Evolutionary conservation across 2,329 filamentous ascomycete species (phyloP).

Genomic region (Cadophora sp.): DNA sequence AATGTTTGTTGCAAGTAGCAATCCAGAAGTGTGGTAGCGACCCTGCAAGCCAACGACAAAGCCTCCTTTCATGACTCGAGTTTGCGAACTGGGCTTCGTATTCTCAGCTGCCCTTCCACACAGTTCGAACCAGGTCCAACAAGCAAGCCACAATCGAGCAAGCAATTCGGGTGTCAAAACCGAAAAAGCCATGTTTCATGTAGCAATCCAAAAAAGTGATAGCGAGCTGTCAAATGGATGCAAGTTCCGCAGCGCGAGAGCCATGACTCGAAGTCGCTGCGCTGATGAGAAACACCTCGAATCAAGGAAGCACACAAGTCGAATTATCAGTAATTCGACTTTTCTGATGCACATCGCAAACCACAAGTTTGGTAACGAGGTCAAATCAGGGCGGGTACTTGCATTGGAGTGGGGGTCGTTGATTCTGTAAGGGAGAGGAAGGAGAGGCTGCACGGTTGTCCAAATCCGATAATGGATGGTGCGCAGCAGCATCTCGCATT

Average conservation of each 20-base stretch:
- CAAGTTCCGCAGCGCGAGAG: neutral
- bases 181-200: constrained; percentile 25
- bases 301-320: neutral
- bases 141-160: neutral
- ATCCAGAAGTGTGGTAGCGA: constrained; percentile 11
- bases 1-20: constrained; percentile 11
- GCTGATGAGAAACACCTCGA: constrained; percentile 3
- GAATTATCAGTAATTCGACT: neutral
- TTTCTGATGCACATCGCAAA: constrained; percentile 12
- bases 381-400: neutral
- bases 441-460: constrained; percentile 3
- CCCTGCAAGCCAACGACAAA: neutral
- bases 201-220: constrained; percentile 28
- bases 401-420: constrained; percentile 6
- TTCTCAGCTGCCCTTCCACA: neutral
- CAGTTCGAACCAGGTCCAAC: neutral
- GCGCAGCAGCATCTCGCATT: neutral
- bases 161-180: neutral
- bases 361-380: constrained; percentile 11
- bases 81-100: neutral
- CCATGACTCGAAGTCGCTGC: neutral
- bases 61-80: neutral
- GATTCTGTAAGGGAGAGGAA: neutral
- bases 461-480: neutral
- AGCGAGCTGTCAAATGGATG: constrained; percentile 17